Base-by-base conservation (phyloP, 306 rosid species). In the Trifolium dubium region DNA sequence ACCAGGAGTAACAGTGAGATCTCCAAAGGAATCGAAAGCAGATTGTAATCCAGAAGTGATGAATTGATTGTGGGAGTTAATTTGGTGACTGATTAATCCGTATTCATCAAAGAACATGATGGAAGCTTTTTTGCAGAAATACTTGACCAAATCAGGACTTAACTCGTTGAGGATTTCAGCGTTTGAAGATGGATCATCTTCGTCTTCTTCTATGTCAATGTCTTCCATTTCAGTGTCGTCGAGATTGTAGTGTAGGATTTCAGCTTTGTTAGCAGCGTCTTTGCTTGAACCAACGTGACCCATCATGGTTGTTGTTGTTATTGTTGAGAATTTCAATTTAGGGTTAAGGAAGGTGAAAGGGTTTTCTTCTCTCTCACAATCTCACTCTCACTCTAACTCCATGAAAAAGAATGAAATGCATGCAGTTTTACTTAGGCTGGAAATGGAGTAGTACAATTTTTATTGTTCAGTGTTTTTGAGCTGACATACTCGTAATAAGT, bases 41-140 rank as follows among this genome's bases (percentile, higher is more conserved):
- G 50, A 74, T 62, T 92, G 96, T 13, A 92, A 72, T 4, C 98
- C 96, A 11, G 34, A 30, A 29, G 30, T 9, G 28, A 83, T 58
- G 49, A 90, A 95, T 40, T 87, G 83, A 53, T 92, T 92, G 83
- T 79, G 91, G 2, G 97, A 94, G 63, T 89, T 88, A 6, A 94
- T 84, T 43, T 94, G 98, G 79, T 94, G 98, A 78, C 97, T 92
- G 65, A 94, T 88, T 12, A 94, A 84, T 35, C 97, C 96, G 67
- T 89, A 77, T 71, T 88, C 79, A 0, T 82, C 62, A 67, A 94
- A 92, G 80, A 91, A 94, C 28, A 83, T 5, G 10, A 51, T 54
- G 0, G 98, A 74, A 1, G 92, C 87, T 44, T 87, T 85, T 83
- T 79, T 83, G 67, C 92, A 87, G 56, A 87, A 82, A 1, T 67